Conservation (phyloP, 164 flowering plant genomes). For the Tetrastigma voinierianum region DNA sequence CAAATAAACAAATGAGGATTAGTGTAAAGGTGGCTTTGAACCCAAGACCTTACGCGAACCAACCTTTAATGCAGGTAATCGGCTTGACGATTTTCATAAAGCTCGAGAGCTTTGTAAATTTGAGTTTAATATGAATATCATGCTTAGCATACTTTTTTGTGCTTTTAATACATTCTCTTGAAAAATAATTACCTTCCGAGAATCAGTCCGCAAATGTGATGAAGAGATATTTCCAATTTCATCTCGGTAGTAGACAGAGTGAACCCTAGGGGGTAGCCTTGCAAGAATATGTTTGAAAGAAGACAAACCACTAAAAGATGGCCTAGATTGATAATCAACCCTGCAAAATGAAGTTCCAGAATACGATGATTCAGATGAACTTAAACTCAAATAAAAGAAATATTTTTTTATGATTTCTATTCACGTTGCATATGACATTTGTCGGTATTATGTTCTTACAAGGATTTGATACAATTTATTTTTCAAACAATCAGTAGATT, state of each 20-base stretch:
- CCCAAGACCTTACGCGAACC: too few species aligned
- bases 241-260: conserved; percentile 96
- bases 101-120: too few species aligned
- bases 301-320: conserved; percentile 59
- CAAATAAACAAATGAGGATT: too few species aligned
- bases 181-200: conserved; percentile 54
- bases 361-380: conserved; percentile 2
- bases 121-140: too few species aligned
- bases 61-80: too few species aligned
- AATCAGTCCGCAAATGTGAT: conserved; percentile 68
- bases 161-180: neutral
- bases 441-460: too few species aligned
- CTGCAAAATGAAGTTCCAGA: conserved; percentile 39
- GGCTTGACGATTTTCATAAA: too few species aligned
- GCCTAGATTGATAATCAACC: conserved; percentile 86
- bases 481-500: too few species aligned
- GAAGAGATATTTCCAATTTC: conserved; percentile 92
- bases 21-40: too few species aligned
- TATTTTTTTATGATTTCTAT: neutral
- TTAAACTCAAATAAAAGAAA: neutral
- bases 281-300: conserved; percentile 83
- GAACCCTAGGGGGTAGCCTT: conserved; percentile 83
- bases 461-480: too few species aligned
- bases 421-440: too few species aligned
- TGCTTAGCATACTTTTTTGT: too few species aligned